phyloP scores from a whole-genome alignment of 306 rosid genomes.

The Cyamopsis tetragonoloba region DNA sequence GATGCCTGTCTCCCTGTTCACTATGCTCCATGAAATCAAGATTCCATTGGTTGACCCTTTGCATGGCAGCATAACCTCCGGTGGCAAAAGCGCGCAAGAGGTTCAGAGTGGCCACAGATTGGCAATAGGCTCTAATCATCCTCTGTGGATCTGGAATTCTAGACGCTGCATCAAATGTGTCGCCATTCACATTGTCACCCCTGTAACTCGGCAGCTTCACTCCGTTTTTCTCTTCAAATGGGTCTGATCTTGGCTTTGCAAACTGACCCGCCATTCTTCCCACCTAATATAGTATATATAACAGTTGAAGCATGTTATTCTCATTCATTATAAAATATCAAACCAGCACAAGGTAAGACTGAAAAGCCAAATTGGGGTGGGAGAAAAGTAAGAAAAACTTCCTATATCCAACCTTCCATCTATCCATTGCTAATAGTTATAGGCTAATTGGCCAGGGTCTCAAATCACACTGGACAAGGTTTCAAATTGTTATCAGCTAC shows the following conservation, averaged over 20 bases:
- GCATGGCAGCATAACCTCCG: constrained; percentile 53
- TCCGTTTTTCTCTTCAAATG: constrained; percentile 43
- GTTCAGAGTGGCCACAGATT: constrained; percentile 49
- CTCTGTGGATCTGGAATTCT: constrained; percentile 48
- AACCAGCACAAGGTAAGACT: not conserved
- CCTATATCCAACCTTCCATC: too few relatives aligned
- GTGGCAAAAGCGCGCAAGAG: constrained; percentile 48
- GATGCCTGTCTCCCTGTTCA: constrained; percentile 40
- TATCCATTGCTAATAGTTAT: not conserved
- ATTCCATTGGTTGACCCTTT: constrained; percentile 42
- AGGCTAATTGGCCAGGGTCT: not conserved
- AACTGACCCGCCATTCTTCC: constrained; percentile 52
- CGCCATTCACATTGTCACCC: constrained; percentile 52
- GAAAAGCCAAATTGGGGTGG: not conserved
- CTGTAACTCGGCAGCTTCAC: constrained; percentile 51
- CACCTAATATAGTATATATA: constrained; percentile 33
- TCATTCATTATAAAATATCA: not conserved
- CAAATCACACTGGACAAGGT: too few relatives aligned
- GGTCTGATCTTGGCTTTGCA: constrained; percentile 48
- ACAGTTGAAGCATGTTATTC: not conserved
- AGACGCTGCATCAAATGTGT: constrained; percentile 38
- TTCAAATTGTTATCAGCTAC: too few relatives aligned
- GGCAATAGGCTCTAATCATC: constrained; percentile 49
- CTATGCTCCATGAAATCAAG: constrained; percentile 43
- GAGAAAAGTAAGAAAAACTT: too few relatives aligned